Evolutionary conservation across 768 basidiomycete species (phyloP).

Genomic region (Epithele typhae): DNA sequence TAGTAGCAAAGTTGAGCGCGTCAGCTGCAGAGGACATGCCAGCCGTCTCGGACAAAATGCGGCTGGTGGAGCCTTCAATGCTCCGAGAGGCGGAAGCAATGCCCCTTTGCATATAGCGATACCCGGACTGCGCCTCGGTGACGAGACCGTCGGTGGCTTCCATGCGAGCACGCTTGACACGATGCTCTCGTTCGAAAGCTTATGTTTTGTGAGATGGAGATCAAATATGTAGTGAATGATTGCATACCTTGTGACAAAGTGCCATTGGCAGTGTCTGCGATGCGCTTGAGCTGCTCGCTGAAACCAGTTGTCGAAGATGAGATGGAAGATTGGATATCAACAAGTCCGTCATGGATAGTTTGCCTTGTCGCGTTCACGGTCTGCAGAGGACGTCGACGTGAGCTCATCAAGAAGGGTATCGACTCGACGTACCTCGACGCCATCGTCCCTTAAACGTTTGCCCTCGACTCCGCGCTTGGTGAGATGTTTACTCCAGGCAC

Average conservation of each 20-base stretch:
- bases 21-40: slow-evolving; percentile 37
- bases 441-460: slow-evolving; percentile 52
- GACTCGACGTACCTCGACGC: slow-evolving; percentile 45
- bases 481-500: slow-evolving; percentile 36
- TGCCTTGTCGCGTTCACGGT: slow-evolving; percentile 34
- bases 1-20: slow-evolving; percentile 39
- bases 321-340: slow-evolving; percentile 40
- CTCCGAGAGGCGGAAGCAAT: slow-evolving; percentile 47
- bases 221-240: neutral
- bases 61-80: slow-evolving; percentile 37
- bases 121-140: slow-evolving; percentile 47
- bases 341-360: slow-evolving; percentile 39
- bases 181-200: slow-evolving; percentile 60
- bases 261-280: slow-evolving; percentile 38
- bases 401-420: neutral
- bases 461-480: slow-evolving; percentile 45
- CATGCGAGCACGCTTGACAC: slow-evolving; percentile 64
- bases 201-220: neutral
- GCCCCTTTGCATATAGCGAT: slow-evolving; percentile 45
- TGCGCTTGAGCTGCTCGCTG: slow-evolving; percentile 47
- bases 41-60: slow-evolving; percentile 46
- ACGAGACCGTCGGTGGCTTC: slow-evolving; percentile 51
- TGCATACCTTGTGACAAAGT: slow-evolving; percentile 43
- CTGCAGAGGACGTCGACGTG: slow-evolving; percentile 27
- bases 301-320: slow-evolving; percentile 46